Percentiles rank a stretch among this genome's conserved stretches.
These are phyloP conservation scores for Daldinia decipiens DNA, from an alignment of 495 filamentous ascomycete species.

Conservation along the genomic window DNA sequence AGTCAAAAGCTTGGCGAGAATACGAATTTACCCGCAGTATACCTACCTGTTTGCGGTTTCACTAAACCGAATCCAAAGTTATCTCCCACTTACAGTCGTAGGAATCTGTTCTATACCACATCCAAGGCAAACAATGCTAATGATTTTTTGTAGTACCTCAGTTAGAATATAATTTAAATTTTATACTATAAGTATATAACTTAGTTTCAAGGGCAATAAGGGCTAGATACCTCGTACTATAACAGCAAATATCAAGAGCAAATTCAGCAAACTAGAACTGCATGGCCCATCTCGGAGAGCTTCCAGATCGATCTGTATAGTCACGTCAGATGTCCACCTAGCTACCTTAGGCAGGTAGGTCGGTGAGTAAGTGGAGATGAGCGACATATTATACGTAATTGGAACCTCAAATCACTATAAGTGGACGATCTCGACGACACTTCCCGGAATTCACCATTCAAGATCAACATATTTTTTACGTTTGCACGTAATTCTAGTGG, in stretches of 20 bases:
- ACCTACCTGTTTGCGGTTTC: too few relatives aligned
- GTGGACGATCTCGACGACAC: not conserved
- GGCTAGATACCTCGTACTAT: not conserved
- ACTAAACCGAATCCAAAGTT: too few relatives aligned
- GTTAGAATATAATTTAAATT: not conserved
- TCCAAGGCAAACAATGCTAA: not conserved
- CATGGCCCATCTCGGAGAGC: not conserved
- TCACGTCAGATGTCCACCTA: constrained; percentile 5
- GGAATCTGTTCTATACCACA: not conserved
- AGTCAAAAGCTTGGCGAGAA: not conserved
- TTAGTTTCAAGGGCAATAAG: not conserved
- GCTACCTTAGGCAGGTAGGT: constrained; percentile 12
- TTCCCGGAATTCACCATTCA: constrained; percentile 5
- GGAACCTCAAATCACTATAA: constrained; percentile 1
- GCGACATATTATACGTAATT: constrained; percentile 10
- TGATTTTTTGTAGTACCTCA: not conserved
- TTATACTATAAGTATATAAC: not conserved
- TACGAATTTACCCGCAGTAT: too few relatives aligned
- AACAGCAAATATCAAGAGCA: not conserved
- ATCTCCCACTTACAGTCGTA: not conserved
- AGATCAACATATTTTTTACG: constrained; percentile 16
- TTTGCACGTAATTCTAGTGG: constrained; percentile 14
- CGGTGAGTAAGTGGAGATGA: constrained; percentile 6
- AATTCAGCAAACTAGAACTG: not conserved
- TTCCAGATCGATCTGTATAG: constrained; percentile 1